These are phyloP conservation scores for Moricandia moricandioides DNA, from an alignment of 345 rosid genomes.

Conservation along the genomic window DNA sequence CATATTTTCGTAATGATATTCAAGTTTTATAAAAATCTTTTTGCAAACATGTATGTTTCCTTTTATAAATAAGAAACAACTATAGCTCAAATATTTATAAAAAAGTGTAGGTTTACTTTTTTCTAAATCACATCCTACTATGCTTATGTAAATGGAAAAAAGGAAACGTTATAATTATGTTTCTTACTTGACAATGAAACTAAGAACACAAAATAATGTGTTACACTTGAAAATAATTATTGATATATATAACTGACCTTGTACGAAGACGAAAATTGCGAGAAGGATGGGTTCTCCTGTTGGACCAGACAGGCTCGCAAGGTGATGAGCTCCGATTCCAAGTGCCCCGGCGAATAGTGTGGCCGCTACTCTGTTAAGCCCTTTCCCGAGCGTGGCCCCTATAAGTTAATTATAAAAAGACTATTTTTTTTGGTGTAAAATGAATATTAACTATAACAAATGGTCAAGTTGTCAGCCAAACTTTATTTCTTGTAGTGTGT, in stretches of 20 bases:
- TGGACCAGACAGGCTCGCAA: constrained; percentile 55
- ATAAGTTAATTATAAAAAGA: not conserved
- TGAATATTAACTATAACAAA: not conserved
- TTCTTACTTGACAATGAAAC: not conserved
- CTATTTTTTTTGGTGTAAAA: no score
- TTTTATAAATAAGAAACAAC: not conserved
- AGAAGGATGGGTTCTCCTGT: constrained; percentile 62
- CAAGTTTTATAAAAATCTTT: not conserved
- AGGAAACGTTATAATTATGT: not conserved
- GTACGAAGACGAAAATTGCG: constrained; percentile 59
- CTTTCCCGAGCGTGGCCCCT: constrained; percentile 69
- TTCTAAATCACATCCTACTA: not conserved
- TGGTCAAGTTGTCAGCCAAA: not conserved
- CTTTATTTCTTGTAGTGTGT: not conserved
- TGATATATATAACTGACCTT: constrained; percentile 34
- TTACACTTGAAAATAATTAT: not conserved
- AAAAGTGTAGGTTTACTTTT: not conserved
- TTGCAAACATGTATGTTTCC: not conserved
- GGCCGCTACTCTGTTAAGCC: constrained; percentile 63
- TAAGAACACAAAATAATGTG: not conserved
- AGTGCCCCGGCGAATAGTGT: constrained; percentile 63
- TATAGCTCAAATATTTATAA: not conserved
- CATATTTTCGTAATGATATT: not conserved
- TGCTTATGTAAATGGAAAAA: not conserved
- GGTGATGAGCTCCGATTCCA: constrained; percentile 66